Evolutionary conservation across 768 basidiomycete species (phyloP).

Genomic region (Auricularia sp.): DNA sequence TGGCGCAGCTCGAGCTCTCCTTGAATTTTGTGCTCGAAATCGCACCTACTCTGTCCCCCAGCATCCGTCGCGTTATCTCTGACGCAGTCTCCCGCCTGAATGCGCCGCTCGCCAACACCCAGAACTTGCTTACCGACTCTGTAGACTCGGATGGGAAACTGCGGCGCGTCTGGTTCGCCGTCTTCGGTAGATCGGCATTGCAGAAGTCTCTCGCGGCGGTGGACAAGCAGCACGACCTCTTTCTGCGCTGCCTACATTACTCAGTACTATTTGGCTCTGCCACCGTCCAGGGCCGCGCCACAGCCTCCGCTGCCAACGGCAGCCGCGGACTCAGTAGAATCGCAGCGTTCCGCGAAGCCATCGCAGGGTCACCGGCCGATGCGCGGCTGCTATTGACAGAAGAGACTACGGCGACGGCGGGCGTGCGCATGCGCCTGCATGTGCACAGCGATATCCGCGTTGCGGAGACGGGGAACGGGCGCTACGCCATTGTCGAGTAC

Average conservation of each 20-base stretch:
- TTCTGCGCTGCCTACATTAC: conserved; percentile 1
- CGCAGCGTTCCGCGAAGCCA: not conserved
- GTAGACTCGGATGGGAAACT: not conserved
- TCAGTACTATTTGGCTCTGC: not conserved
- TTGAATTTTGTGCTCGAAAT: too few species aligned
- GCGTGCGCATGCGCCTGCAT: too few species aligned
- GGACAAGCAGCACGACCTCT: not conserved
- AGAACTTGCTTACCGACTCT: too few species aligned
- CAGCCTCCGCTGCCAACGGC: not conserved
- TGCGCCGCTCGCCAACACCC: too few species aligned
- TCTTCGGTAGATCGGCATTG: not conserved
- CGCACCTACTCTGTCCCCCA: too few species aligned
- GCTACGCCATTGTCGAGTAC: not conserved
- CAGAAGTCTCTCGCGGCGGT: not conserved
- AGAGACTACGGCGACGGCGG: not conserved
- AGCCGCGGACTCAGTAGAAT: not conserved
- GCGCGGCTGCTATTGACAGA: too few species aligned
- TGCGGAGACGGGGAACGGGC: too few species aligned
- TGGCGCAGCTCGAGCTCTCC: too few species aligned
- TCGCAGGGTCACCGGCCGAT: not conserved
- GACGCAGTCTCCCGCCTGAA: too few species aligned
- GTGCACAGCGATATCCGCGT: too few species aligned
- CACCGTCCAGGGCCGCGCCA: too few species aligned
- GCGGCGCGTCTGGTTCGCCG: not conserved
- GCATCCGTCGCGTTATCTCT: too few species aligned